Percentiles rank a stretch among this genome's conserved stretches.
These are phyloP conservation scores for Brassica carinata DNA, from an alignment of 345 rosid species.

Conservation along the genomic window DNA sequence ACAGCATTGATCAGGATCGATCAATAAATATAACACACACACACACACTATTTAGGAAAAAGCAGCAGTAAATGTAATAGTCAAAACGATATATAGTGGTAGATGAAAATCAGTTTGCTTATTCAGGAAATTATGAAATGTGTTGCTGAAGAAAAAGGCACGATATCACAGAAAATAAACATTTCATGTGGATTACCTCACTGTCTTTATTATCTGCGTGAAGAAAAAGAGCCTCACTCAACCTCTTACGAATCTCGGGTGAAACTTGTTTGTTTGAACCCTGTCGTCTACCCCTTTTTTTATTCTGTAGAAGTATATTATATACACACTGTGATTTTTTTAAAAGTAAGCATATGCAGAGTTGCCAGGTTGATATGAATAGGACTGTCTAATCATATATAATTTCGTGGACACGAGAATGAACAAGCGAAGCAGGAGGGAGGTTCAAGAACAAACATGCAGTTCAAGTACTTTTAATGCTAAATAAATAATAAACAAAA, in stretches of 20 bases:
- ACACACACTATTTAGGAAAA: background rate
- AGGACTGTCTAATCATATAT: background rate
- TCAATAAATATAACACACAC: background rate
- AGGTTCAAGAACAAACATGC: constrained; percentile 9
- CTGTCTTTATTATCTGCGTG: constrained; percentile 61
- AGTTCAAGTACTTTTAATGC: background rate
- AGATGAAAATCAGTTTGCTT: background rate
- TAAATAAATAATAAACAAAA: background rate
- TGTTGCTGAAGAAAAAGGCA: constrained; percentile 13
- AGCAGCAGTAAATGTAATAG: constrained; percentile 2
- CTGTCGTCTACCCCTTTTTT: constrained; percentile 68
- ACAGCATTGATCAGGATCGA: constrained; percentile 20
- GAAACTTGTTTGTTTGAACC: constrained; percentile 64
- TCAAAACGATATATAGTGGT: constrained; percentile 1
- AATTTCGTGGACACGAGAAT: constrained; percentile 12
- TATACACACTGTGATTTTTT: background rate
- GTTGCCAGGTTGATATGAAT: too few relatives aligned
- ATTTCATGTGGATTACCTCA: constrained; percentile 48
- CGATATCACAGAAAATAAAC: constrained; percentile 11
- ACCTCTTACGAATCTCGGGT: constrained; percentile 59
- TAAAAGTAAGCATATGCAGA: constrained; percentile 12
- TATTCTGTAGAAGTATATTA: constrained; percentile 42
- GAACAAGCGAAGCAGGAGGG: constrained; percentile 8
- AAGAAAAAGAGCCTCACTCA: constrained; percentile 70
- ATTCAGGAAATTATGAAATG: background rate